These are phyloP conservation scores for Abortiporus biennis DNA, from an alignment of 1,284 basidiomycete species.

Conservation along the genomic window DNA sequence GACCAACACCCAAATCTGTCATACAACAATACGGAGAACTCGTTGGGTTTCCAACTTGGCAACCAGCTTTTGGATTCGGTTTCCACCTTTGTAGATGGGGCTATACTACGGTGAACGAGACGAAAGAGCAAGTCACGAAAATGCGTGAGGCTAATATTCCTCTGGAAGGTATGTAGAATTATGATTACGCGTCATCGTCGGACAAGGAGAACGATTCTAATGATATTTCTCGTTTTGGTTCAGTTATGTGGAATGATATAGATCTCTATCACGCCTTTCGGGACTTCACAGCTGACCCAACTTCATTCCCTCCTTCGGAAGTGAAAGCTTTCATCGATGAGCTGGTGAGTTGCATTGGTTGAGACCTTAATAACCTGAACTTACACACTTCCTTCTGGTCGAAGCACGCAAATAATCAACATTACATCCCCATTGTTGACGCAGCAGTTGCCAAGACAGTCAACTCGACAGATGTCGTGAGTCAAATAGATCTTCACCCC, in stretches of 20 bases:
- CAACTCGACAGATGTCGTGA: constrained; percentile 32
- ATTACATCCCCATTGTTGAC: constrained; percentile 34
- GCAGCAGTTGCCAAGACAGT: constrained; percentile 28
- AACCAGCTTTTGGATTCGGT: constrained; percentile 65
- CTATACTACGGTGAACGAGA: constrained; percentile 27
- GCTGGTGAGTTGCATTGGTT: constrained; percentile 36
- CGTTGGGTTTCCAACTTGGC: constrained; percentile 60
- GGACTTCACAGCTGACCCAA: constrained; percentile 66
- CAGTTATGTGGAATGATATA: constrained; percentile 76
- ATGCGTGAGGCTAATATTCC: constrained; percentile 64
- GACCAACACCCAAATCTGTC: constrained; percentile 54
- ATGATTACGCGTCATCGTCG: background rate
- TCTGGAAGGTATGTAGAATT: constrained; percentile 43
- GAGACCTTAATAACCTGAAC: no score
- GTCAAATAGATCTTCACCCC: constrained; percentile 16
- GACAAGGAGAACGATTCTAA: constrained; percentile 5
- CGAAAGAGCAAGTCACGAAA: constrained; percentile 39
- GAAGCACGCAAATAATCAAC: constrained; percentile 27
- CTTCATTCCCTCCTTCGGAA: constrained; percentile 54
- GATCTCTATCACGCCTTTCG: constrained; percentile 63
- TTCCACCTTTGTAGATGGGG: constrained; percentile 64
- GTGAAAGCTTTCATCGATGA: constrained; percentile 56
- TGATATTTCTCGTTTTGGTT: constrained; percentile 7
- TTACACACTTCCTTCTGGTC: constrained; percentile 4
- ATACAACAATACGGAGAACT: constrained; percentile 62